Percentiles rank a stretch among this genome's conserved stretches.
These are phyloP conservation scores for Rhytidiadelphus loreus DNA, from an alignment of 225 moss, liverwort and hornwort species.

Conservation along the genomic window DNA sequence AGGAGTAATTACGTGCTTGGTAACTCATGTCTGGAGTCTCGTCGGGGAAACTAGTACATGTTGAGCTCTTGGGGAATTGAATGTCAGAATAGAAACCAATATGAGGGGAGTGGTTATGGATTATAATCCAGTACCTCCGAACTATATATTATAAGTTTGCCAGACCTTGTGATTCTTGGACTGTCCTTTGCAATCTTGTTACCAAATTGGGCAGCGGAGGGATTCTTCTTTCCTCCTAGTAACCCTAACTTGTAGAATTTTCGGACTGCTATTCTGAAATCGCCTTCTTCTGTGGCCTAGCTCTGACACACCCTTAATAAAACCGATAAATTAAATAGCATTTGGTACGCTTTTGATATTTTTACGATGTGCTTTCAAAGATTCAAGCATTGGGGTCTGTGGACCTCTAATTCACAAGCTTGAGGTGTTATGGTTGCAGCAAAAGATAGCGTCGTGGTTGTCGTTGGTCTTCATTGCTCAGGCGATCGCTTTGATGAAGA, in stretches of 20 bases:
- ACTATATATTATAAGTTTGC: background rate
- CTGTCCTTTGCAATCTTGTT: background rate
- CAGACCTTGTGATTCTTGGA: background rate
- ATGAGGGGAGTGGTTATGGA: background rate
- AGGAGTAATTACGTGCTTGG: background rate
- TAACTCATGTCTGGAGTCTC: background rate
- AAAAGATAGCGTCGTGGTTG: constrained; percentile 69
- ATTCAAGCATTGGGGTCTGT: background rate
- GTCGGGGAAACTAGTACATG: background rate
- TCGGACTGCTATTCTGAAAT: background rate
- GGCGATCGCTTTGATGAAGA: constrained; percentile 78
- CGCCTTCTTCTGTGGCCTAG: background rate
- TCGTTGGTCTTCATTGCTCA: constrained; percentile 81
- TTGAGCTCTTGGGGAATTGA: background rate
- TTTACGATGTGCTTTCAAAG: background rate
- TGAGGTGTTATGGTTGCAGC: constrained; percentile 23
- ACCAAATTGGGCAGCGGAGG: background rate
- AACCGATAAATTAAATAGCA: background rate
- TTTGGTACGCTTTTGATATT: background rate
- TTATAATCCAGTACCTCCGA: background rate
- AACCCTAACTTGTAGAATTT: background rate
- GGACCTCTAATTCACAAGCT: background rate
- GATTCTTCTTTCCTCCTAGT: background rate
- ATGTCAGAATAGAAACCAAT: background rate
- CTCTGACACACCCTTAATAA: background rate